phyloP scores from a whole-genome alignment of 1,284 basidiomycete genomes.

The Pterulicium gracile region DNA sequence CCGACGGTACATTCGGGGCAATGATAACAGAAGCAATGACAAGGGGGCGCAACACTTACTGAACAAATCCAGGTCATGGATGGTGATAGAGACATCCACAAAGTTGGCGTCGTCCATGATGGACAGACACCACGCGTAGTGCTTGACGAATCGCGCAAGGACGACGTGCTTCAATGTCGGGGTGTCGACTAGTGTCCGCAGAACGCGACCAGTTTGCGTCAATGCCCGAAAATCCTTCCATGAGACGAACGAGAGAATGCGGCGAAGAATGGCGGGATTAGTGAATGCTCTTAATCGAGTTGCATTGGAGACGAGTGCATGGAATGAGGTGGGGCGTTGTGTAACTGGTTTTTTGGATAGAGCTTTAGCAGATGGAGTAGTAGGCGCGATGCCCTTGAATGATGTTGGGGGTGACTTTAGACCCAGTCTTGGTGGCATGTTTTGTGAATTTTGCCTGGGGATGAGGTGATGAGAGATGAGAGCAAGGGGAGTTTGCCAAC shows the following conservation, averaged over 20 bases:
- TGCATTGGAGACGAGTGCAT: not conserved
- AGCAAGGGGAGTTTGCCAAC: not conserved
- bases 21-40: constrained; percentile 9
- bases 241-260: constrained; percentile 28
- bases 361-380: not conserved
- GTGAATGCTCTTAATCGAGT: constrained; percentile 21
- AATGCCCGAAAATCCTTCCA: constrained; percentile 50
- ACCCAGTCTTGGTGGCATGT: not conserved
- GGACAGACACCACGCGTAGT: constrained; percentile 34
- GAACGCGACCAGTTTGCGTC: constrained; percentile 33
- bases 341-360: not conserved
- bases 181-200: constrained; percentile 32
- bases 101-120: constrained; percentile 27
- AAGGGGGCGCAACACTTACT: constrained; percentile 30
- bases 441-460: not conserved
- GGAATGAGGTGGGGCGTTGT: not conserved
- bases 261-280: constrained; percentile 30
- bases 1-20: no score
- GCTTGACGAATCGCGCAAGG: constrained; percentile 48
- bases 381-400: not conserved
- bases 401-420: not conserved
- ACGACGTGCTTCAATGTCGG: constrained; percentile 37
- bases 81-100: constrained; percentile 37
- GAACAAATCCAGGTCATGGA: constrained; percentile 50
- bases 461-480: not conserved